Conservation (phyloP, 805 yeast genomes). For the Candida peoriensis region DNA sequence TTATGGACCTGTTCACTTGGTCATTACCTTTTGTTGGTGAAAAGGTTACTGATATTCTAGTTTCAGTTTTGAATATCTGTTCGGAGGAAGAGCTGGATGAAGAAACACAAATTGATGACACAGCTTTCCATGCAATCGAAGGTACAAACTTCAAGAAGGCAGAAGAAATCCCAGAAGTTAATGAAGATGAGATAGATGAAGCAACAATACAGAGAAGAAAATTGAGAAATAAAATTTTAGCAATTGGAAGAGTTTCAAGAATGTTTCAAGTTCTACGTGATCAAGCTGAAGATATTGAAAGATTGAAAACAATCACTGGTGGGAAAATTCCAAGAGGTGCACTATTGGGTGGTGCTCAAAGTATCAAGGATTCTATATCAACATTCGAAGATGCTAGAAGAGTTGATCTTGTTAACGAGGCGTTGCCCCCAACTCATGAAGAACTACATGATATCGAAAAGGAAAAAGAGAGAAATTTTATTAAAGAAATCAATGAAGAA, state of each 20-base stretch:
- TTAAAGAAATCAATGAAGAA: slow-evolving; percentile 29
- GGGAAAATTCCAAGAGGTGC: slow-evolving; percentile 87
- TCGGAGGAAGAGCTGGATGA: slow-evolving; percentile 91
- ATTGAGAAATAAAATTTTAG: slow-evolving; percentile 81
- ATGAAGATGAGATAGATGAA: slow-evolving; percentile 16
- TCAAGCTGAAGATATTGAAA: slow-evolving; percentile 81
- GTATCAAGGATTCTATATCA: slow-evolving; percentile 60
- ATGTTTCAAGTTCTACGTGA: slow-evolving; percentile 87
- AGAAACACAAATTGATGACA: slow-evolving; percentile 46
- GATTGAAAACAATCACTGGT: slow-evolving; percentile 65
- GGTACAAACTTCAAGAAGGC: slow-evolving; percentile 11
- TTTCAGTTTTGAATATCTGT: slow-evolving; percentile 85
- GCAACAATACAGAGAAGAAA: slow-evolving; percentile 41
- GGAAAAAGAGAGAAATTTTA: slow-evolving; percentile 40
- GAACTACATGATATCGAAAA: slow-evolving; percentile 43
- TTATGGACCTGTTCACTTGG: slow-evolving; percentile 98
- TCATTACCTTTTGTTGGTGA: slow-evolving; percentile 96
- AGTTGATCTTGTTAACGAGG: slow-evolving; percentile 81
- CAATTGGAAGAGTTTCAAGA: slow-evolving; percentile 93
- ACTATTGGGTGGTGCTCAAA: slow-evolving; percentile 76
- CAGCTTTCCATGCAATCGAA: slow-evolving; percentile 7
- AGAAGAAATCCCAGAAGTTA: slow-evolving; percentile 8
- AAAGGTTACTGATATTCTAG: slow-evolving; percentile 89
- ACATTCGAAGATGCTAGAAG: slow-evolving; percentile 79
- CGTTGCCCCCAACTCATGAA: slow-evolving; percentile 74